These are phyloP conservation scores for Vitis riparia DNA, from an alignment of 164 flowering plant species.

Conservation along the genomic window DNA sequence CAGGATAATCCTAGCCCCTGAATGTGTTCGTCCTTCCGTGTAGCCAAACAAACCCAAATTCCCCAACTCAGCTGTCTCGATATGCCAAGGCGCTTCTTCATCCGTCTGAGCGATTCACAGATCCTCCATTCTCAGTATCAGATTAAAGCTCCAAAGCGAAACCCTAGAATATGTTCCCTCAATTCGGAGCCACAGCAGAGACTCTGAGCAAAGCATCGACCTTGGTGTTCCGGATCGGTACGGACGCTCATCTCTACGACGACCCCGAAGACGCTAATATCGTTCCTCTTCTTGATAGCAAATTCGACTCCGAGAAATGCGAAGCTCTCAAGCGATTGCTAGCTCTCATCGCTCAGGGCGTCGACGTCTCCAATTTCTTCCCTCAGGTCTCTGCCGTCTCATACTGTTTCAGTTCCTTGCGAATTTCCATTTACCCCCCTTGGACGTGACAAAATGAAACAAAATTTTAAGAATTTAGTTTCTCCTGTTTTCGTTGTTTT, in stretches of 20 bases:
- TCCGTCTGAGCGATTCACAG: too few species aligned
- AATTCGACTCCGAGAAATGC: slow-evolving; percentile 90
- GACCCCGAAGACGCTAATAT: slow-evolving; percentile 97
- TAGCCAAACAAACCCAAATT: too few species aligned
- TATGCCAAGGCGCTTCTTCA: too few species aligned
- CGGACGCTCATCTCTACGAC: slow-evolving; percentile 99
- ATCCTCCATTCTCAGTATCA: too few species aligned
- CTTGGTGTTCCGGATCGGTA: slow-evolving; percentile 89
- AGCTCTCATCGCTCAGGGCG: slow-evolving; percentile 96
- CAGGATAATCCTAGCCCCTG: too few species aligned
- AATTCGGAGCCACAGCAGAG: slow-evolving; percentile 88
- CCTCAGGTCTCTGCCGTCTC: slow-evolving; percentile 64
- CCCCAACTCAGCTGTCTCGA: too few species aligned
- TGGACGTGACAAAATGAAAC: neutral
- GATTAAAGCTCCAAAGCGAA: neutral
- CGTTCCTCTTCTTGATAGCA: slow-evolving; percentile 85
- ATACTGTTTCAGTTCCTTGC: neutral
- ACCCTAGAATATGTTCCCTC: slow-evolving; percentile 62
- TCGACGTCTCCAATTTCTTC: slow-evolving; percentile 93
- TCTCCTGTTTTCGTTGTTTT: too few species aligned
- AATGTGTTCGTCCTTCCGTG: too few species aligned
- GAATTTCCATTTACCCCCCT: neutral
- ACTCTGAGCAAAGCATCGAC: slow-evolving; percentile 91
- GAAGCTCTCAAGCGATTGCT: slow-evolving; percentile 95
- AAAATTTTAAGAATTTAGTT: neutral